phyloP scores from a whole-genome alignment of 129 eudicot species.

The Gnaphalium uliginosum region DNA sequence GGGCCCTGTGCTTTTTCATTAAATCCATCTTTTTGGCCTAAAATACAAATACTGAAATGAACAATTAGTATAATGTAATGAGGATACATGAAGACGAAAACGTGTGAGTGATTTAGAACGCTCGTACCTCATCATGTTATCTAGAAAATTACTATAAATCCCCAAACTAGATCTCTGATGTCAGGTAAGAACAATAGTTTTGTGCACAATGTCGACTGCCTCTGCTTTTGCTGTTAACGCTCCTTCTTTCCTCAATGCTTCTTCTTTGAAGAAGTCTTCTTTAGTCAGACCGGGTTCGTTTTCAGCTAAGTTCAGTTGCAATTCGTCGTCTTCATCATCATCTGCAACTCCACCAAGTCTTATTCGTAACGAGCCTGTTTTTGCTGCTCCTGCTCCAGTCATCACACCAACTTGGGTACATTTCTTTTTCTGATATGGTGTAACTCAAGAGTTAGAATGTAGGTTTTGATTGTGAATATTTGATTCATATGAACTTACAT shows the following conservation, averaged over 20 bases:
- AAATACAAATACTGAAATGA: constrained; percentile 22
- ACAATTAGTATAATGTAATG: constrained; percentile 24
- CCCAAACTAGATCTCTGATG: not conserved
- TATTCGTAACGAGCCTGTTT: constrained; percentile 83
- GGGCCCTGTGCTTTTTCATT: constrained; percentile 32
- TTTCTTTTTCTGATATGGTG: not conserved
- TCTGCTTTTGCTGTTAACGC: constrained; percentile 55
- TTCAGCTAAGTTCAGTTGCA: constrained; percentile 44
- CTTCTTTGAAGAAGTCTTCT: constrained; percentile 47
- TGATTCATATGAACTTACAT: not conserved
- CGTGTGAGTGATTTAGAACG: constrained; percentile 32
- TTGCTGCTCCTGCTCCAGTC: constrained; percentile 88
- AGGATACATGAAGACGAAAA: constrained; percentile 22
- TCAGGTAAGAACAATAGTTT: not conserved
- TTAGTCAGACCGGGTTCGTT: constrained; percentile 37
- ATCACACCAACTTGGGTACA: constrained; percentile 78
- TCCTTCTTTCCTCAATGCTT: constrained; percentile 38
- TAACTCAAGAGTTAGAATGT: not conserved
- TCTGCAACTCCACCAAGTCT: constrained; percentile 55
- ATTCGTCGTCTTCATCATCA: constrained; percentile 24
- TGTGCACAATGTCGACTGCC: constrained; percentile 62
- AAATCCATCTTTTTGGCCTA: constrained; percentile 22
- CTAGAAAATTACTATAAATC: constrained; percentile 27
- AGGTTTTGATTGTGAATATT: not conserved
- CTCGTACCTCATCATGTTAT: constrained; percentile 40